Evolutionary conservation across 257 asterid species (phyloP).

Genomic region (Solanum acaule): DNA sequence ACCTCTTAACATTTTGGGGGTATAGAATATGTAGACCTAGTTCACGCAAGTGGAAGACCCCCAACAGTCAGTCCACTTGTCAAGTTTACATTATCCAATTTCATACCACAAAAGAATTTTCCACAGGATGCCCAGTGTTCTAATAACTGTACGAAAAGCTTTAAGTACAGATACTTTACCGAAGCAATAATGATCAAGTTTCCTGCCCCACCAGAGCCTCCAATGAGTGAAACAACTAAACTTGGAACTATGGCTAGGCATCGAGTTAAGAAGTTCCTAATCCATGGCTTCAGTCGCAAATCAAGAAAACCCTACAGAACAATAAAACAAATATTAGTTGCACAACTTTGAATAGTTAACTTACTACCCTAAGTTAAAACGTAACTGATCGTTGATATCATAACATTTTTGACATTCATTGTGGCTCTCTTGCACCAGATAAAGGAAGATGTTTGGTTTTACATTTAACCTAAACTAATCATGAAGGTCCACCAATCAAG

Average conservation of each 20-base stretch:
- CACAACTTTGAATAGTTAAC: not conserved
- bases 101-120: not conserved
- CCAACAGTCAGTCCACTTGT: not conserved
- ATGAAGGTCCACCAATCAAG: not conserved
- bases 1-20: not conserved
- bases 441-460: not conserved
- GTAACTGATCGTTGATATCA: not conserved
- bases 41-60: not conserved
- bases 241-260: slow-evolving; percentile 91
- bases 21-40: not conserved
- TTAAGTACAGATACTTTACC: slow-evolving; percentile 21
- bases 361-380: not conserved
- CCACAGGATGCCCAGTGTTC: not conserved
- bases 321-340: not conserved
- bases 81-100: not conserved
- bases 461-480: not conserved
- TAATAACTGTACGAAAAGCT: not conserved
- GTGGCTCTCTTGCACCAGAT: not conserved
- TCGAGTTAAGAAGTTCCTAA: slow-evolving; percentile 75
- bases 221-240: slow-evolving; percentile 66
- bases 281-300: slow-evolving; percentile 86
- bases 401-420: not conserved
- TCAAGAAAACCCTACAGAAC: slow-evolving; percentile 75
- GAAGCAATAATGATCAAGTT: slow-evolving; percentile 83
- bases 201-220: slow-evolving; percentile 90